A percentile compares a stretch with the other conserved stretches of the same genome.
Evolutionary conservation across 2,329 filamentous ascomycete species (phyloP).

Genomic region (Lachnellula suecica): DNA sequence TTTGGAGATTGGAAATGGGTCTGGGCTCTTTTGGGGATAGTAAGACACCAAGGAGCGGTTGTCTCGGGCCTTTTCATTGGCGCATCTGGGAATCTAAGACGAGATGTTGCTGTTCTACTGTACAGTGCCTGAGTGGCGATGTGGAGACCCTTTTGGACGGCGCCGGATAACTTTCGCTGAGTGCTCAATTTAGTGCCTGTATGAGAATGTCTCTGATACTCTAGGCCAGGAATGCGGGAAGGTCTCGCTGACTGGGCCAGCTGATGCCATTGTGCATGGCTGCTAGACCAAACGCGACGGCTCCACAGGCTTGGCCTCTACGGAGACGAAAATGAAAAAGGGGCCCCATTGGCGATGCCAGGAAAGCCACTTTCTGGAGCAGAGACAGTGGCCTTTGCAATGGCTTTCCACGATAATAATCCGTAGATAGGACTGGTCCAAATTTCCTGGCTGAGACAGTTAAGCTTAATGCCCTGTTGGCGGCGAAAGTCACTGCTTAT

Average conservation of each 20-base stretch:
- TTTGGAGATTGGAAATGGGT: not conserved
- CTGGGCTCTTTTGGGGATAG: not conserved
- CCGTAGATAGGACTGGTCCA: constrained; percentile 2
- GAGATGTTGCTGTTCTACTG: not conserved
- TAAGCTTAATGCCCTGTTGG: constrained; percentile 5
- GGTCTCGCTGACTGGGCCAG: not conserved
- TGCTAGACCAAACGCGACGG: not conserved
- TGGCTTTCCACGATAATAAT: constrained; percentile 6
- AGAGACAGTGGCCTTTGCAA: not conserved
- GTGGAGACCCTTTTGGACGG: not conserved
- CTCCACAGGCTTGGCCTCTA: not conserved
- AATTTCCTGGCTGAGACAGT: constrained; percentile 6
- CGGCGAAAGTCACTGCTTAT: constrained; percentile 1
- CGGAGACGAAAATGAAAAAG: constrained; percentile 6
- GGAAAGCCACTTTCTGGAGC: constrained; percentile 7
- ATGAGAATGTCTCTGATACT: not conserved
- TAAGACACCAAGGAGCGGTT: not conserved
- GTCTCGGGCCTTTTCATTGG: not conserved
- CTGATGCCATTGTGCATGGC: constrained; percentile 11
- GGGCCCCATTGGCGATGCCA: constrained; percentile 1
- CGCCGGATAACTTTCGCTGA: not conserved
- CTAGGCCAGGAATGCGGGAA: not conserved
- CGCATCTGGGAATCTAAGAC: not conserved
- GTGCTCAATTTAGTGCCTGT: not conserved
- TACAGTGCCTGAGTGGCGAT: no score